Conservation (phyloP, 2,329 filamentous ascomycete species). For the Leptodontidium sp. region DNA sequence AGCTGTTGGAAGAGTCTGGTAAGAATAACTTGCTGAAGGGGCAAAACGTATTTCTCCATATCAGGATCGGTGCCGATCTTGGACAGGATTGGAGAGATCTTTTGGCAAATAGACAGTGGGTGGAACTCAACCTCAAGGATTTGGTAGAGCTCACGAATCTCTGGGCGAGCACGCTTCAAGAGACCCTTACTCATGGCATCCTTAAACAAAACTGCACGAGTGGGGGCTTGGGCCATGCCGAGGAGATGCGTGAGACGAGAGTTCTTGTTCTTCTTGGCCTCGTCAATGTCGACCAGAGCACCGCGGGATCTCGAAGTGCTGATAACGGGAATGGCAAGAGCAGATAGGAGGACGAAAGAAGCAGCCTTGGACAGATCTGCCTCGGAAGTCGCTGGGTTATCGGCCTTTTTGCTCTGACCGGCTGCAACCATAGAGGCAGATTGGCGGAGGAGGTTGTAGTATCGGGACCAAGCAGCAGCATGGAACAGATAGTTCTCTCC, state of each 20-base stretch:
- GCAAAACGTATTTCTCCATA: conserved; percentile 96
- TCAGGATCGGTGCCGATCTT: conserved; percentile 93
- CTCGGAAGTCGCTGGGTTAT: conserved; percentile 90
- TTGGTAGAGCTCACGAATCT: conserved; percentile 97
- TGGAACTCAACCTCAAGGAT: conserved; percentile 99
- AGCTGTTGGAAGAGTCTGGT: conserved; percentile 98
- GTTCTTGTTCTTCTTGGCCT: conserved; percentile 99
- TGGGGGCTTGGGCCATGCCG: conserved; percentile 90
- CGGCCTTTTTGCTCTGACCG: conserved; percentile 89
- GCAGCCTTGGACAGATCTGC: conserved; percentile 92
- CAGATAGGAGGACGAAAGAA: conserved; percentile 93
- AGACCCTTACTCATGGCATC: conserved; percentile 95
- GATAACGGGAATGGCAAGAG: conserved; percentile 97
- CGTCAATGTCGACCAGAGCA: conserved; percentile 94
- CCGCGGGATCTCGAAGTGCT: conserved; percentile 96
- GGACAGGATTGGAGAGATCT: conserved; percentile 94
- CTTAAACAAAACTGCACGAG: conserved; percentile 90
- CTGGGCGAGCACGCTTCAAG: conserved; percentile 88
- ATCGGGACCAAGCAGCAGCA: conserved; percentile 94
- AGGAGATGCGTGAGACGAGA: conserved; percentile 94
- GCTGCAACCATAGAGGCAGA: conserved; percentile 83
- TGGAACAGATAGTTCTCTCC: conserved; percentile 99
- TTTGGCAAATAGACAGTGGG: conserved; percentile 97
- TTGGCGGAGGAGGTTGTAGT: conserved; percentile 95
- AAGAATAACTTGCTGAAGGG: conserved; percentile 97